Conservation (phyloP, 2,329 filamentous ascomycete species). For the Xylariaceae sp. region DNA sequence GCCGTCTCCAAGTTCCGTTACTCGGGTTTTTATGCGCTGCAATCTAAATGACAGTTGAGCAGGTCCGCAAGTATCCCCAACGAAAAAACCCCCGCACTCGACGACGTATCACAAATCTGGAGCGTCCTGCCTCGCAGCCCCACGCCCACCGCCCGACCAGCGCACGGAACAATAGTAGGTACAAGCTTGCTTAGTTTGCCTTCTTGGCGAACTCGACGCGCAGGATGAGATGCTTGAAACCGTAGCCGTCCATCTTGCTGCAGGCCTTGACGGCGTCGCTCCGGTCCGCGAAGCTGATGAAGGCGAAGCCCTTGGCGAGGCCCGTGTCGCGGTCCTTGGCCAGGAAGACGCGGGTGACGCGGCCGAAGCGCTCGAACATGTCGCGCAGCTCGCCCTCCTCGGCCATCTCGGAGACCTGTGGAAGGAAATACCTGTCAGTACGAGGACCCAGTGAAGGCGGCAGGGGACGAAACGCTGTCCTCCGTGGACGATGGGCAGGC, state of each 20-base stretch:
- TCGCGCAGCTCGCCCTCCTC: slow-evolving; percentile 93
- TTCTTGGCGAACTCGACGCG: slow-evolving; percentile 85
- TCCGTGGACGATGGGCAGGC: no score
- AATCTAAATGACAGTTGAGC: no score
- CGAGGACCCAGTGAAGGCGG: background rate
- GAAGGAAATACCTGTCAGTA: background rate
- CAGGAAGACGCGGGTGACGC: slow-evolving; percentile 93
- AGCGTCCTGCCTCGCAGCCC: no score
- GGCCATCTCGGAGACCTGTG: slow-evolving; percentile 87
- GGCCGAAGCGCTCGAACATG: slow-evolving; percentile 96
- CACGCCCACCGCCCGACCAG: no score
- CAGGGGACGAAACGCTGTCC: no score
- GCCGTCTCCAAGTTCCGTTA: no score
- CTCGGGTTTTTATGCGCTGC: no score
- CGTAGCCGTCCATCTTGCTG: slow-evolving; percentile 95
- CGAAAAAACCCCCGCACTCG: no score
- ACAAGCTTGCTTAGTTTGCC: slow-evolving; percentile 36
- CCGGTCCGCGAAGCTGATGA: slow-evolving; percentile 93
- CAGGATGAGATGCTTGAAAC: slow-evolving; percentile 81
- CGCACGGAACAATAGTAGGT: no score
- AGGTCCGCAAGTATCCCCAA: no score
- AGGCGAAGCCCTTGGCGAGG: slow-evolving; percentile 95
- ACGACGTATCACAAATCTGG: no score
- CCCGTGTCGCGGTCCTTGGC: slow-evolving; percentile 97
- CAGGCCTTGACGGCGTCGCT: slow-evolving; percentile 85